A percentile compares a stretch with the other conserved stretches of the same genome.
These are phyloP conservation scores for Magnusiomyces sp. DNA, from an alignment of 1,139 yeast genomes.

Conservation along the genomic window DNA sequence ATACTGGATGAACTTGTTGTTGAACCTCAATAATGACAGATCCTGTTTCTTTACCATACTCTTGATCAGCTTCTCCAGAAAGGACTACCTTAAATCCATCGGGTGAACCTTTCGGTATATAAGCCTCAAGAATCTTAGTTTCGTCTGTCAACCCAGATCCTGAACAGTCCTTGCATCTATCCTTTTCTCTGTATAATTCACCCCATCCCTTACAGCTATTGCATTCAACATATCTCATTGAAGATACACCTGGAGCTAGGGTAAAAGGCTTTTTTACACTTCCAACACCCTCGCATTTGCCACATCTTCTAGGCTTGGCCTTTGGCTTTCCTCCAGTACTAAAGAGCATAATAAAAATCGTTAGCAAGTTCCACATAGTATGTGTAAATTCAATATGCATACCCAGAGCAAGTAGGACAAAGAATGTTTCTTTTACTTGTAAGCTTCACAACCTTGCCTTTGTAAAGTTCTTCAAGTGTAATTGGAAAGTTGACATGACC, in stretches of 20 bases:
- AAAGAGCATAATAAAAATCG: no score
- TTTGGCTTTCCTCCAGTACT: slow-evolving; percentile 54
- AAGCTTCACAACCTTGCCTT: slow-evolving; percentile 77
- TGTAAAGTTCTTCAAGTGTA: slow-evolving; percentile 65
- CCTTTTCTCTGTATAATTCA: slow-evolving; percentile 49
- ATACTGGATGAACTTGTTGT: slow-evolving; percentile 38
- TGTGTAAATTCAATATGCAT: no score
- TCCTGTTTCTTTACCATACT: slow-evolving; percentile 60
- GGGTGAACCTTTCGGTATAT: slow-evolving; percentile 60
- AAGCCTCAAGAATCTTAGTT: slow-evolving; percentile 68
- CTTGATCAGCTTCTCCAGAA: slow-evolving; percentile 69
- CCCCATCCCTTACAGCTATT: slow-evolving; percentile 69
- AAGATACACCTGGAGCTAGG: slow-evolving; percentile 69
- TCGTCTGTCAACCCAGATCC: slow-evolving; percentile 61
- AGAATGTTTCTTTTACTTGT: slow-evolving; percentile 64
- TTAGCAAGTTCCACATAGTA: slow-evolving; percentile 5
- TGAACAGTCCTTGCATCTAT: slow-evolving; percentile 67
- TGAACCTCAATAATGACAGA: slow-evolving; percentile 59
- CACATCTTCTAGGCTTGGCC: slow-evolving; percentile 52
- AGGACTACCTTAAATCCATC: slow-evolving; percentile 55
- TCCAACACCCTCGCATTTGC: slow-evolving; percentile 70
- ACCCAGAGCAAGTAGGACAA: slow-evolving; percentile 65
- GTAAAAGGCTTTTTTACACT: slow-evolving; percentile 49
- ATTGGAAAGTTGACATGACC: slow-evolving; percentile 58
- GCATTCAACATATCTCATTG: slow-evolving; percentile 59